Percentiles rank a stretch among this genome's conserved stretches.
Evolutionary conservation across 2,329 filamentous ascomycete genomes (phyloP).

Genomic region (Phialocephala subalpina): DNA sequence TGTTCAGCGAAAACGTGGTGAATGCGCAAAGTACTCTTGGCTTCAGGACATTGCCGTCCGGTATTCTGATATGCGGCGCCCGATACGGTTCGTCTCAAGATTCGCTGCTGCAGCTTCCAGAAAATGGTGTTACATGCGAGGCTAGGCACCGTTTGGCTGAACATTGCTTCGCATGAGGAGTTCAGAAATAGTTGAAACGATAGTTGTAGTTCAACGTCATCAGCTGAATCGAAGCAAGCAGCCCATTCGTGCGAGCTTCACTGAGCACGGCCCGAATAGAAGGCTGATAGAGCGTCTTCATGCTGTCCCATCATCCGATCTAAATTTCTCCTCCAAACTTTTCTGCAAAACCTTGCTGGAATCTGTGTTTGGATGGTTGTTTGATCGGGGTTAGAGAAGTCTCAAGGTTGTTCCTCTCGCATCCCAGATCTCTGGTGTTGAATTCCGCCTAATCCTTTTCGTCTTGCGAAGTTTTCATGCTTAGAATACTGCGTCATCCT

Average conservation of each 20-base stretch:
- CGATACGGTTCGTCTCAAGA: slow-evolving; percentile 4
- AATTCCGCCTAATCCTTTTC: too few species aligned
- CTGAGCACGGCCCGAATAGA: background rate
- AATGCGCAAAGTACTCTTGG: background rate
- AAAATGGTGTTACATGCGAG: background rate
- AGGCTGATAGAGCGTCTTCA: background rate
- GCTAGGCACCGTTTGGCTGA: background rate
- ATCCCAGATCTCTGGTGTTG: too few species aligned
- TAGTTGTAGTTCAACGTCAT: background rate
- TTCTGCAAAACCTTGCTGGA: too few species aligned
- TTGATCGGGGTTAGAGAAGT: too few species aligned
- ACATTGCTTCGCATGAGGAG: background rate
- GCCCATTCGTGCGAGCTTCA: background rate
- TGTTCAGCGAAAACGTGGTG: background rate
- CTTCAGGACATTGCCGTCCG: background rate
- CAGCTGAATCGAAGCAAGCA: background rate
- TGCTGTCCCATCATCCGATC: background rate
- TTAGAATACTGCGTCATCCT: too few species aligned
- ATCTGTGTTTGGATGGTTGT: too few species aligned
- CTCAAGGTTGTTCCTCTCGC: too few species aligned
- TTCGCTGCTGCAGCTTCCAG: background rate
- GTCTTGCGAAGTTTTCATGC: too few species aligned
- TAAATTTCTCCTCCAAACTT: too few species aligned
- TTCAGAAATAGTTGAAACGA: slow-evolving; percentile 4
- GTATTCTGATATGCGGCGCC: background rate